Evolutionary conservation across 306 rosid genomes (phyloP), one percentile per base, ranked within the genome.

Genomic region (Sindora glabra): DNA sequence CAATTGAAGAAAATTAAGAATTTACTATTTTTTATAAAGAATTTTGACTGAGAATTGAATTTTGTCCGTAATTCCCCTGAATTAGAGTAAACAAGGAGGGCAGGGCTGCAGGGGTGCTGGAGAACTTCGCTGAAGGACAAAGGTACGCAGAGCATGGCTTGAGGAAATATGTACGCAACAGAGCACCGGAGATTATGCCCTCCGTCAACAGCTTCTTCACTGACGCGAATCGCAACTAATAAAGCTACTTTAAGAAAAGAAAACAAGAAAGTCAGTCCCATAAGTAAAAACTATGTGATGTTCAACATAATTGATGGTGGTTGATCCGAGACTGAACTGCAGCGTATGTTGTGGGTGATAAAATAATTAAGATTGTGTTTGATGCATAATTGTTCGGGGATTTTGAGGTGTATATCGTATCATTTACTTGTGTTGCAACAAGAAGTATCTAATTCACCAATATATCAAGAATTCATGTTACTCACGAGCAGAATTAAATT

Each of bases 91-190:
- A 0, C 87, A 92, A 92, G 79, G 87, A 80, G 87, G 16, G 4
- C 14, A 82, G 99, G 52, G 70, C 92, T 17, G 99, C 99, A 1
- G 99, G 99, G 65, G 80, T 90, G 59, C 56, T 87, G 83, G 97
- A 87, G 1, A 90, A 90, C 77, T 77, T 73, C 13, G 71, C 71
- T 2, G 97, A 87, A 78, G 97, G 91, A 68, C 83, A 90, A 74
- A 83, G 74, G 77, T 90, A 87, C 13, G 1, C 83, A 0, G 96
- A 90, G 72, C 89, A 90, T 73, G 63, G 55, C 30, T 13, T 87
- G 52, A 79, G 97, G 77, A 90, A 75, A 67, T 83, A 37, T 53
- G 83, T 74, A 8, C 90, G 97, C 67, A 86, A 81, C 89, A 72
- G 51, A 74, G 9, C 80, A 2, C 86, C 95, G 0, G 85, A 90